These are phyloP conservation scores for Poa annua DNA, from an alignment of 176 grass and related monocot genomes.

Conservation along the genomic window DNA sequence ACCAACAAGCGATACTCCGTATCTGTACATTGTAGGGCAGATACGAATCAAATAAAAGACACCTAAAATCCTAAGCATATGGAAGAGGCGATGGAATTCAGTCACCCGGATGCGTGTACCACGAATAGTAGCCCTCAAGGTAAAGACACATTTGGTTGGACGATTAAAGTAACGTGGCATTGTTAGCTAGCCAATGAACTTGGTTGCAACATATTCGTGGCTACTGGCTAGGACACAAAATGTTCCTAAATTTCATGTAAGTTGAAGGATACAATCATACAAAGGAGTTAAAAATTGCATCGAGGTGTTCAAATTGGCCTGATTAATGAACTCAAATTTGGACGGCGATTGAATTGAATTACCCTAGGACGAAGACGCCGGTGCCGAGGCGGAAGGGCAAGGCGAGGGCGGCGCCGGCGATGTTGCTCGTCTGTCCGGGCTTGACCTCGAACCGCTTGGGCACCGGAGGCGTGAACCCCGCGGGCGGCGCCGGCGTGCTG, in stretches of 20 bases:
- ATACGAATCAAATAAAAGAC: not conserved
- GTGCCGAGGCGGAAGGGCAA: slow-evolving; percentile 79
- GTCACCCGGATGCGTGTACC: not conserved
- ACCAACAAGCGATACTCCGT: slow-evolving; percentile 71
- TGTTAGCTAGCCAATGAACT: not conserved
- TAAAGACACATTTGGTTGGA: not conserved
- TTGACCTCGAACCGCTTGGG: slow-evolving; percentile 71
- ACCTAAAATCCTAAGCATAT: not conserved
- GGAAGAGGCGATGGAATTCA: not conserved
- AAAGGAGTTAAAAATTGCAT: not conserved
- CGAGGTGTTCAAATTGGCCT: not conserved
- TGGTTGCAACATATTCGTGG: not conserved
- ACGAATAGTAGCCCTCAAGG: not conserved
- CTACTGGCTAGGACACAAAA: not conserved
- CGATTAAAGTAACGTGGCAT: not conserved
- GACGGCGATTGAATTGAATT: not conserved
- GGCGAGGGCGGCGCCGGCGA: slow-evolving; percentile 71
- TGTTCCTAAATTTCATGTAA: not conserved
- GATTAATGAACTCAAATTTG: not conserved
- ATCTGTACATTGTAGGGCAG: slow-evolving; percentile 48
- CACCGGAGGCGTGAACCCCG: slow-evolving; percentile 65
- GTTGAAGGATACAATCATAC: not conserved
- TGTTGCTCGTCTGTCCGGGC: slow-evolving; percentile 60
- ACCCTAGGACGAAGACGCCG: slow-evolving; percentile 76
- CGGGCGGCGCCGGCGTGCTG: slow-evolving; percentile 37